A percentile compares a stretch with the other conserved stretches of the same genome.
phyloP scores from a whole-genome alignment of 129 eudicot genomes.

The Pseudognaphalium luteoalbum region DNA sequence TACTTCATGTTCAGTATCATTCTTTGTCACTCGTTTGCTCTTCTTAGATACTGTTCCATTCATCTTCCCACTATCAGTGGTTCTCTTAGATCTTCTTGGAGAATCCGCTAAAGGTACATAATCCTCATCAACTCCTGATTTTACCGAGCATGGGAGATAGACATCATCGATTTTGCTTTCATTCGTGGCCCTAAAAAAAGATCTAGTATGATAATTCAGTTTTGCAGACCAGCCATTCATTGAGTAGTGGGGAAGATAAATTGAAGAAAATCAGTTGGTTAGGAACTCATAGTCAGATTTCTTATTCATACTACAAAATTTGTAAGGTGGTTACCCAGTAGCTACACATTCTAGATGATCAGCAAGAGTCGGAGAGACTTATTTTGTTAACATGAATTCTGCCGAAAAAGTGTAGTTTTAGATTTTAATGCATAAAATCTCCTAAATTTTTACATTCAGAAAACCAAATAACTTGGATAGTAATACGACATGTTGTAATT shows the following conservation, averaged over 20 bases:
- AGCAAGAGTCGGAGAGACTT: not conserved
- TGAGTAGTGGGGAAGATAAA: constrained; percentile 12
- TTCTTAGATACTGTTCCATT: constrained; percentile 23
- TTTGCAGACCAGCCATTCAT: not conserved
- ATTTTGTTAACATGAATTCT: not conserved
- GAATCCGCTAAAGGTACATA: constrained; percentile 38
- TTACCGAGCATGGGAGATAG: constrained; percentile 20
- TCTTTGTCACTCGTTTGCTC: constrained; percentile 36
- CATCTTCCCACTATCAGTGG: constrained; percentile 23
- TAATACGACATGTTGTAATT: not conserved
- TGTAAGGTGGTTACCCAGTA: not conserved
- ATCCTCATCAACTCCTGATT: constrained; percentile 31
- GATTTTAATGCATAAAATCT: not conserved
- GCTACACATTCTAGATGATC: not conserved
- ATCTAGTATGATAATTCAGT: not conserved
- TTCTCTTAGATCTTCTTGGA: constrained; percentile 23
- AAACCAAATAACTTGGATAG: not conserved
- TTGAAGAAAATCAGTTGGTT: not conserved
- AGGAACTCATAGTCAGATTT: constrained; percentile 1
- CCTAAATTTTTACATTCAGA: not conserved
- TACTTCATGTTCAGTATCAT: constrained; percentile 36
- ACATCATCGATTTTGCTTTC: constrained; percentile 24
- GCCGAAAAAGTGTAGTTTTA: not conserved
- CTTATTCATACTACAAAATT: not conserved
- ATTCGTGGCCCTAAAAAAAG: constrained; percentile 27